A percentile compares a stretch with the other conserved stretches of the same genome.
Evolutionary conservation across 257 asterid genomes (phyloP).

Genomic region (Penstemon barbatus): DNA sequence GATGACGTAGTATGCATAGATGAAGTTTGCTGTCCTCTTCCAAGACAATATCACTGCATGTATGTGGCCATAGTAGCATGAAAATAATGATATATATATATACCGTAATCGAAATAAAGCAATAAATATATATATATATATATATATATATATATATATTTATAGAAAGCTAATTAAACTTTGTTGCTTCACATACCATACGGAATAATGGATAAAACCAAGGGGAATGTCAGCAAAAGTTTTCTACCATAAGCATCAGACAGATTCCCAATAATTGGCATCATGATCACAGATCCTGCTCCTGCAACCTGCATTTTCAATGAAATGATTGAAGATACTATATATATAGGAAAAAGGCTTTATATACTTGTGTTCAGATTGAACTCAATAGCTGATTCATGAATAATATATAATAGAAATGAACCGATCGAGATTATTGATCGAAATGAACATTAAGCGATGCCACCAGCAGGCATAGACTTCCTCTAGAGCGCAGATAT

Average conservation of each 20-base stretch:
- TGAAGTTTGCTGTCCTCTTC: conserved; percentile 42
- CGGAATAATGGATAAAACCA: conserved; percentile 49
- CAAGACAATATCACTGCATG: conserved; percentile 49
- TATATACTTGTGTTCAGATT: too few species aligned
- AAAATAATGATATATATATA: not conserved
- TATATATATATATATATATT: not conserved
- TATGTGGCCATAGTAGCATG: conserved; percentile 8
- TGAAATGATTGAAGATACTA: not conserved
- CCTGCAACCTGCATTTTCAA: conserved; percentile 43
- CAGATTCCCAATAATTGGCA: conserved; percentile 60
- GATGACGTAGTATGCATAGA: conserved; percentile 50
- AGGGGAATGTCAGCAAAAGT: conserved; percentile 44
- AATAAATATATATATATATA: not conserved
- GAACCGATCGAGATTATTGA: too few species aligned
- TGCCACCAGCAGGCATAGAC: too few species aligned
- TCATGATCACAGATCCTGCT: conserved; percentile 53
- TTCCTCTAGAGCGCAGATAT: not conserved
- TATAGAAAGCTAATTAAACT: not conserved
- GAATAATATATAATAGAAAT: too few species aligned
- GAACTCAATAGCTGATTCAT: too few species aligned
- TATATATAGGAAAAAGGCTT: not conserved
- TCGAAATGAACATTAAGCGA: too few species aligned
- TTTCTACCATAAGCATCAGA: conserved; percentile 63
- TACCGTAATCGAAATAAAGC: too few species aligned
- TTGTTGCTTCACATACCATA: conserved; percentile 27